A percentile compares a stretch with the other conserved stretches of the same genome.
Conservation (phyloP, 306 rosid species). For the Trifolium repens region DNA sequence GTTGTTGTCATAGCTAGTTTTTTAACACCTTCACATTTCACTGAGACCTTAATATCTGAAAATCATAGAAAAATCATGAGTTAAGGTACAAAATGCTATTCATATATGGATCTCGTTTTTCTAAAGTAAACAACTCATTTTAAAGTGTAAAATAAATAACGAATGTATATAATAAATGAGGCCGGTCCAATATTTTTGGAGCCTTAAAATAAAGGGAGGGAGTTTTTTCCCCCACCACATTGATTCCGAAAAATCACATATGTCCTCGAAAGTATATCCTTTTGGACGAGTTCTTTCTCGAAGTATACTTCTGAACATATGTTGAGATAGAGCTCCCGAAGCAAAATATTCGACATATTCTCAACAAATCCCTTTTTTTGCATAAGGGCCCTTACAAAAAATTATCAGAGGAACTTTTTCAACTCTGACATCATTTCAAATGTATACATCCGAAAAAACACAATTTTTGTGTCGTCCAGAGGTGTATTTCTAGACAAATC, state of each 20-base stretch:
- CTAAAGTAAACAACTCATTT: not conserved
- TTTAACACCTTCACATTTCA: constrained; percentile 67
- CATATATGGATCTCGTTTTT: not conserved
- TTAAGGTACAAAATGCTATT: not conserved
- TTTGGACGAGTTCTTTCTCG: not conserved
- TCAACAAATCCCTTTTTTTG: not conserved
- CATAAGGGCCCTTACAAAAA: too few species aligned
- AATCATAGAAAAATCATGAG: not conserved
- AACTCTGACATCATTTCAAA: not conserved
- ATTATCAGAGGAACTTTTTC: too few species aligned
- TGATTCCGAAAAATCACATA: too few species aligned
- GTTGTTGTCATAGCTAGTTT: constrained; percentile 58
- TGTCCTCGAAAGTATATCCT: not conserved
- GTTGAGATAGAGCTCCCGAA: not conserved
- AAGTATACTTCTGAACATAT: not conserved
- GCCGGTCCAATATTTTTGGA: not conserved
- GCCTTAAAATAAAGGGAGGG: not conserved
- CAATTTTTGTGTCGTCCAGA: not conserved
- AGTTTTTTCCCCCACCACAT: not conserved
- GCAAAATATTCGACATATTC: not conserved
- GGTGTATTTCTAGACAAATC: not conserved
- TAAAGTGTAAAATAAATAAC: not conserved
- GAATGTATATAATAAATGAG: not conserved
- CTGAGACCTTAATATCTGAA: constrained; percentile 65
- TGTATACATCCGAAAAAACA: too few species aligned